Base-by-base conservation (phyloP, 176 grass and related monocot genomes). In the Avena sativa region DNA sequence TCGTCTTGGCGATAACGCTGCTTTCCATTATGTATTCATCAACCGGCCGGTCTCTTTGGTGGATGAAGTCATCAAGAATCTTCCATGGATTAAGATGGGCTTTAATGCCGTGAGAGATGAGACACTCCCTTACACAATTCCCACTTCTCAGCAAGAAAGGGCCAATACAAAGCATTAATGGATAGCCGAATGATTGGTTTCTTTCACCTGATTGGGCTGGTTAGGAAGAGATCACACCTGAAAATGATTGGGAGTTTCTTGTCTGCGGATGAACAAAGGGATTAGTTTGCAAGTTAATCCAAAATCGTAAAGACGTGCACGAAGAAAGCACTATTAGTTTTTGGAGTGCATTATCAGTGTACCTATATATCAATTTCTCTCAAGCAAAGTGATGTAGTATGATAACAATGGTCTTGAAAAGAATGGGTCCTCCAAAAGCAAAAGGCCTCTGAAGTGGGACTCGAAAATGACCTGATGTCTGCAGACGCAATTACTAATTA, bases 211-310 rank as follows among this genome's bases (percentile, higher is more conserved):
- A 32, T 66, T 66, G 12, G 63, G 1, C 63, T 32, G 16, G 25
- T 66, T 66, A 8, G 63, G 26, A 66, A 16, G 63, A 66, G 63
- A 66, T 34, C 4, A 20, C 58, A 48, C 21, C 3, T 80, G 89
- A 91, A 91, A 87, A 84, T 76, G 68, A 91, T 76, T 30, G 43
- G 20, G 6, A 80, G 76, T 76, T 88, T 79, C 40, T 88, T 84
- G 50, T 68, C 70, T 88, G 81, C 8, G 62, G 90, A 81, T 16
- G 60, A 91, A 77, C 69, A 5, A 61, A 85, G 13, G 4, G 53
- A 19, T 64, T 81, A 32, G 52, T 61, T 85, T 85, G 78, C 82
- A 85, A 88, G 86, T 61, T 78, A 63, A 56, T 20, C 77, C 78
- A 81, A 76, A 81, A 50, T 2, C 16, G 5, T 3, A 38, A 85